Percentiles rank a stretch among this genome's conserved stretches.
Evolutionary conservation across 2,329 filamentous ascomycete species (phyloP).

Genomic region (Truncatella angustata): DNA sequence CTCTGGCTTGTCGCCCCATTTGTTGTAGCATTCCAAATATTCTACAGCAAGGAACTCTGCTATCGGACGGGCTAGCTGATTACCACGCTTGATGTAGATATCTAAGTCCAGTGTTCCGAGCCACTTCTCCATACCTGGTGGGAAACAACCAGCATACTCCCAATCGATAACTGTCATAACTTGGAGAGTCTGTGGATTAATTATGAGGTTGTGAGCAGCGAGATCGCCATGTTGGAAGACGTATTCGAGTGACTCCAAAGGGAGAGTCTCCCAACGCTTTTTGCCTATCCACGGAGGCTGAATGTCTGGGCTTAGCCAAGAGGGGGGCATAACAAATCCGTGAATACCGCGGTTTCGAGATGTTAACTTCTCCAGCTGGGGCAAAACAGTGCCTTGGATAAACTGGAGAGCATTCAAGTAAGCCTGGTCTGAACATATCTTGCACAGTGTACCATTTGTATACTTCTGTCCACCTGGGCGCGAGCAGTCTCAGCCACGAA

Average conservation of each 20-base stretch:
- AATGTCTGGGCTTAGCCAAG: not conserved
- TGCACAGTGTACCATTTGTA: not conserved
- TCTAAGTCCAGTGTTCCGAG: not conserved
- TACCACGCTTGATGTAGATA: not conserved
- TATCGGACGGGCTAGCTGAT: not conserved
- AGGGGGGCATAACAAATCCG: conserved; percentile 3
- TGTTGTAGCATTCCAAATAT: conserved; percentile 4
- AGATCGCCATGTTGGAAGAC: conserved; percentile 4
- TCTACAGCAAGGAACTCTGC: not conserved
- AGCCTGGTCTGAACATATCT: not conserved
- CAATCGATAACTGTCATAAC: conserved; percentile 4
- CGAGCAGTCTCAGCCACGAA: not conserved
- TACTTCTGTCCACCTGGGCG: not conserved
- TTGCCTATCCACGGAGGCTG: conserved; percentile 2
- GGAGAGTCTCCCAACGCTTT: not conserved
- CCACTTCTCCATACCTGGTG: conserved; percentile 4
- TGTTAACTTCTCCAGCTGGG: not conserved
- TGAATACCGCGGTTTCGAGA: not conserved
- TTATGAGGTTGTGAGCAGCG: conserved; percentile 1
- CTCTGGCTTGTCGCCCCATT: not conserved
- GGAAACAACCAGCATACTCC: conserved; percentile 2
- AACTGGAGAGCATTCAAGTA: not conserved
- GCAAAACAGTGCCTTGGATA: not conserved
- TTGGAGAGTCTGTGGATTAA: not conserved
- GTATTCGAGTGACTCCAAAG: not conserved